These are phyloP conservation scores for Nemania bipapillata DNA, from an alignment of 2,329 filamentous ascomycete genomes.

Conservation along the genomic window DNA sequence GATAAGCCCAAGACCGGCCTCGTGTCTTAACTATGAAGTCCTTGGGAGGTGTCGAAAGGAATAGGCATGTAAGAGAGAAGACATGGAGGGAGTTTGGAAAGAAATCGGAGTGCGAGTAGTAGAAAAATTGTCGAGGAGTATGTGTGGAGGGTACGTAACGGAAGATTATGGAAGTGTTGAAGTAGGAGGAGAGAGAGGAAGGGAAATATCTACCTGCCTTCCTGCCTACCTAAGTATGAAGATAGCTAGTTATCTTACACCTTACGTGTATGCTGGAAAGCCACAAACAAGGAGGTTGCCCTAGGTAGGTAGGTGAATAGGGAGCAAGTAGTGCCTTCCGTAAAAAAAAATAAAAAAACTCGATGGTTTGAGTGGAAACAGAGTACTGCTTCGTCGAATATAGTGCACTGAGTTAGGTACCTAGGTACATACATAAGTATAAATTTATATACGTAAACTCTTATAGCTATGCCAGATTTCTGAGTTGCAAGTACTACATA, in stretches of 20 bases:
- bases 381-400: background rate
- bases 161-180: background rate
- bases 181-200: background rate
- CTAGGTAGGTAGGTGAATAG: background rate
- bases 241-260: too few species aligned
- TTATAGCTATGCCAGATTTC: too few species aligned
- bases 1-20: background rate
- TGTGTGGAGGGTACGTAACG: background rate
- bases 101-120: background rate
- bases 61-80: background rate
- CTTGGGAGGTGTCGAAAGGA: background rate
- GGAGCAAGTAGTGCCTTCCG: background rate
- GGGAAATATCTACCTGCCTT: background rate
- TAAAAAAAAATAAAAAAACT: too few species aligned
- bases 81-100: background rate
- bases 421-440: background rate
- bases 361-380: background rate
- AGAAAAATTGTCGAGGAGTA: background rate
- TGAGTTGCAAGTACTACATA: too few species aligned
- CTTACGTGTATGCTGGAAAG: background rate
- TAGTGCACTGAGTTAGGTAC: background rate
- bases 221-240: background rate
- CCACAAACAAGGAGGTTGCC: background rate
- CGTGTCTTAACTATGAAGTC: background rate
- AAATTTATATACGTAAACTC: too few species aligned